Evolutionary conservation across 1,139 yeast genomes (phyloP), one percentile per base, ranked within the genome.

Genomic region (Scheffersomyces quercinus): DNA sequence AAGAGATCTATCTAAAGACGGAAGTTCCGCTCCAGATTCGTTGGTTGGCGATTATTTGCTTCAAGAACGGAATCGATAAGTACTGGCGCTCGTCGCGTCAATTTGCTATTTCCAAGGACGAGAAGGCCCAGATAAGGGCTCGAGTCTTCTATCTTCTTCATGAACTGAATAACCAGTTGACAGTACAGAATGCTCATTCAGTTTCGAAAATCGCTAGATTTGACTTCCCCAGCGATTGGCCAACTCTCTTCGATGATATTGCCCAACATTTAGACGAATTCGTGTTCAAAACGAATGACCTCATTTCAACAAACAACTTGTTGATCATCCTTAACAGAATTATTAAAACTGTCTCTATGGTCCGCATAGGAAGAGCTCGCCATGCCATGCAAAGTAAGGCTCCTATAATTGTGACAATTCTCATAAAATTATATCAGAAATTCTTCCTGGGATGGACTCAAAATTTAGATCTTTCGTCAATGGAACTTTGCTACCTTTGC

Each of bases 201-300:
- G 71, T 87, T 4, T 84, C 96, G 1, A 74, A 83, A 48, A 85
- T 93, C 35, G 86, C 88, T 26, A 69, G 97, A 41, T 74, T 83
- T 43, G 99, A 93, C 56, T 93, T 87, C 60, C 98, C 98, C 0
- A 63, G 69, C 7, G 91, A 85, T 38, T 93, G 98, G 98, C 90
- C 95, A 0, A 66, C 75, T 2, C 61, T 90, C 28, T 85, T 91
- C 56, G 90, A 85, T 45, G 83, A 82, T 11, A 53, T 90, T 1
- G 53, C 67, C 36, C 60, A 53, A 34, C 60, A 50, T 28, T 55
- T 73, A 39, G 73, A 70, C 44, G 78, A 79, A 14, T 57, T 59
- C 3, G 68, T 82, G 28, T 67, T 88, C 38, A 71, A 69, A 34
- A 59, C 68, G 13, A 71, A 70, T 29, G 80, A 84, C 52, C 58